phyloP scores from a whole-genome alignment of 306 rosid species.

The Rubus idaeus region DNA sequence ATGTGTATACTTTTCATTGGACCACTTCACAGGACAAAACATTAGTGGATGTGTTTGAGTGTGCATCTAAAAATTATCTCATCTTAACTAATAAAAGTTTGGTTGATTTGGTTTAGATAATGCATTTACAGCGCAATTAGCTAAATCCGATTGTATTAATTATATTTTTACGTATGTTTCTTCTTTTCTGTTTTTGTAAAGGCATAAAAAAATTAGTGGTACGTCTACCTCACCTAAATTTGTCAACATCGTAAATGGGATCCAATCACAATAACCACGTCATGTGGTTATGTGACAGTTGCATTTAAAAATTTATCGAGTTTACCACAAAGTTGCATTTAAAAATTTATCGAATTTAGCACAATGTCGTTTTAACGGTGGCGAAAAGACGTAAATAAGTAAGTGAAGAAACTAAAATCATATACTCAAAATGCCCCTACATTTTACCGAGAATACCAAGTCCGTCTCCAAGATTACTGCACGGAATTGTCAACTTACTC shows the following conservation, averaged over 20 bases:
- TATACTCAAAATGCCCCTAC: neutral
- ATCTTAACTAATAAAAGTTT: too few species aligned
- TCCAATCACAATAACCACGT: too few species aligned
- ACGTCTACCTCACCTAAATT: too few species aligned
- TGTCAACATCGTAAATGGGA: too few species aligned
- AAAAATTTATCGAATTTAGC: too few species aligned
- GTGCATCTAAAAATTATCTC: neutral
- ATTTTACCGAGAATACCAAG: neutral
- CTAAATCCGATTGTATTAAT: neutral
- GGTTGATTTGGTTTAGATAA: neutral
- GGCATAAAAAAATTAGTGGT: too few species aligned
- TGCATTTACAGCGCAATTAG: neutral
- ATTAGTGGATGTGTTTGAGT: neutral
- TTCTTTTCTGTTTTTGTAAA: too few species aligned
- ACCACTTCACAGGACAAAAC: neutral
- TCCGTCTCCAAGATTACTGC: neutral
- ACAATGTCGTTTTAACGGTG: too few species aligned
- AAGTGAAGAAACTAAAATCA: too few species aligned
- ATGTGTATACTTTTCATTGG: neutral
- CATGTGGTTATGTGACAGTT: too few species aligned
- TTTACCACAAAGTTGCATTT: too few species aligned
- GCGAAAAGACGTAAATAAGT: neutral
- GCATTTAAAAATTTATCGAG: too few species aligned
- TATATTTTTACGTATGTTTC: neutral
- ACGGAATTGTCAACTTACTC: neutral